A percentile compares a stretch with the other conserved stretches of the same genome.
Evolutionary conservation across 23 red algal genomes (phyloP).

Genomic region (Gracilaria gracilis): DNA sequence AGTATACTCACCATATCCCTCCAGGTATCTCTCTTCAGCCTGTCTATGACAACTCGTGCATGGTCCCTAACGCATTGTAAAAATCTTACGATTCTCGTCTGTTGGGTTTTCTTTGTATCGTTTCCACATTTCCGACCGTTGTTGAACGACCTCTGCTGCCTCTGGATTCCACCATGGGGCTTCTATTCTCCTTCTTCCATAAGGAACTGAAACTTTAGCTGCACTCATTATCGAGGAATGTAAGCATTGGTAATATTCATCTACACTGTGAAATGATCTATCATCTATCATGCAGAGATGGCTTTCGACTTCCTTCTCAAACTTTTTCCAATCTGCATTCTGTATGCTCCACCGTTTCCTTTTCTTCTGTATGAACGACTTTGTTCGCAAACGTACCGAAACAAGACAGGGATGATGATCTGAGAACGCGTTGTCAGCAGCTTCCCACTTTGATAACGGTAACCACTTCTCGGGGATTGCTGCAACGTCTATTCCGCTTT

Average conservation of each 20-base stretch:
- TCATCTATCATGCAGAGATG: not conserved
- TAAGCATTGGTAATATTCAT: not conserved
- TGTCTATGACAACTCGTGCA: not conserved
- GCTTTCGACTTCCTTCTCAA: not conserved
- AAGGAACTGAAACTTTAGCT: not conserved
- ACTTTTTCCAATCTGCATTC: not conserved
- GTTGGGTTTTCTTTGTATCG: not conserved
- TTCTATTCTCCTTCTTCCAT: not conserved
- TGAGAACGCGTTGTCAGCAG: not conserved
- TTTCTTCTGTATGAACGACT: not conserved
- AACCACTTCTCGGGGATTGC: not conserved
- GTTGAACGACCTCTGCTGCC: not conserved
- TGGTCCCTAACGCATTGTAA: not conserved
- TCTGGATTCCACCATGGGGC: constrained; percentile 13
- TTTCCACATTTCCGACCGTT: not conserved
- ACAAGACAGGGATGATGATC: not conserved
- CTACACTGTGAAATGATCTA: not conserved
- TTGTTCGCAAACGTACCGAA: not conserved
- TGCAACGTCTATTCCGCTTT: not conserved
- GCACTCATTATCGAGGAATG: not conserved
- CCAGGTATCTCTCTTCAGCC: not conserved
- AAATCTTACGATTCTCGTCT: not conserved
- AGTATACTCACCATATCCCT: not conserved
- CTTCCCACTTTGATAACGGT: not conserved
- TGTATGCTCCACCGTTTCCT: not conserved